A percentile compares a stretch with the other conserved stretches of the same genome.
phyloP scores from a whole-genome alignment of 2,329 filamentous ascomycete species.

The Ilyonectria destructans region DNA sequence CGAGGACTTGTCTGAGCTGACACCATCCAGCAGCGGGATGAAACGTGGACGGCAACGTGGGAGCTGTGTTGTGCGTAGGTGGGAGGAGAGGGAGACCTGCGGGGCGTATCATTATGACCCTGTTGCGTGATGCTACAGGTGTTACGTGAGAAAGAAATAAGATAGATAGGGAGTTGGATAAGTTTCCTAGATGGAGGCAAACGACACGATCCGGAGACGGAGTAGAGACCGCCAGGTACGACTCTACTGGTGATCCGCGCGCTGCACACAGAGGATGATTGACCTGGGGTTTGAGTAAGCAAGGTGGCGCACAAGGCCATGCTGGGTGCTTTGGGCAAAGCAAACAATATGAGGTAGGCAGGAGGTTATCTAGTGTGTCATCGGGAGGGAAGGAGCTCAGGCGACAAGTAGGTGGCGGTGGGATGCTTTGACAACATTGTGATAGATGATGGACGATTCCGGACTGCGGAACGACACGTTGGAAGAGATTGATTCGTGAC shows the following conservation, averaged over 20 bases:
- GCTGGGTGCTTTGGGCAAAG: neutral
- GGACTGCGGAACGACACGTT: neutral
- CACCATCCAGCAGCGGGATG: neutral
- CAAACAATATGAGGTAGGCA: neutral
- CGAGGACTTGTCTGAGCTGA: slow-evolving; percentile 14
- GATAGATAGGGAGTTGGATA: neutral
- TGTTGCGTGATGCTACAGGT: neutral
- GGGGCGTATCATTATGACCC: neutral
- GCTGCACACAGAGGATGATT: neutral
- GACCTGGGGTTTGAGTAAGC: neutral
- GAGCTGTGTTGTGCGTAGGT: neutral
- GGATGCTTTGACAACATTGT: slow-evolving; percentile 10
- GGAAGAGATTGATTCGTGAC: slow-evolving; percentile 22
- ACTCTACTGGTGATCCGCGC: too few relatives aligned
- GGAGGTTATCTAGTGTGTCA: slow-evolving; percentile 6
- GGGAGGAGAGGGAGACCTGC: too few relatives aligned
- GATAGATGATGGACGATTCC: slow-evolving; percentile 16
- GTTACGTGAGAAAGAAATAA: neutral
- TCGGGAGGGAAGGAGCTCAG: slow-evolving; percentile 1
- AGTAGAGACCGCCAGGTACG: neutral
- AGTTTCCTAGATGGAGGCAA: too few relatives aligned
- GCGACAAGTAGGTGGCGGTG: slow-evolving; percentile 4
- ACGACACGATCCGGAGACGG: neutral
- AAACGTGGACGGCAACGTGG: slow-evolving; percentile 1
- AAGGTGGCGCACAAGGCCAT: neutral